Evolutionary conservation across 371 early-diverging fungal genomes (phyloP).

Genomic region (Actinomucor elegans): DNA sequence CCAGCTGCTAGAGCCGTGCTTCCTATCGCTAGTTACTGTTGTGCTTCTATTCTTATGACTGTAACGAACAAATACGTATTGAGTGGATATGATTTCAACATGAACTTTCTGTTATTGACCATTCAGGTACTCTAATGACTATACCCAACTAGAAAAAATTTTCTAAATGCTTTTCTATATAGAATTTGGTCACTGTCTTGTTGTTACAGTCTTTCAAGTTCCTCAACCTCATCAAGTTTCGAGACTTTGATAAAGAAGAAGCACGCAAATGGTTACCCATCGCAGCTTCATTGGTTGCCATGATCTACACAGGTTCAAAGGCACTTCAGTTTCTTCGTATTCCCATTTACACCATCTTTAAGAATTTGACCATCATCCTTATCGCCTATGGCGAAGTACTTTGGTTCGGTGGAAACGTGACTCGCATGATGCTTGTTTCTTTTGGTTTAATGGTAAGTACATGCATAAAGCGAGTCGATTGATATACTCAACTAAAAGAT

Average conservation of each 20-base stretch:
- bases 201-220: constrained; percentile 55
- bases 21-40: constrained; percentile 86
- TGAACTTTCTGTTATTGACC: constrained; percentile 90
- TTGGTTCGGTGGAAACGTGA: constrained; percentile 81
- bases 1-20: constrained; percentile 49
- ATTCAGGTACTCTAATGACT: constrained; percentile 67
- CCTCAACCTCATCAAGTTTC: constrained; percentile 66
- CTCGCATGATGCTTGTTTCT: constrained; percentile 76
- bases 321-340: constrained; percentile 89
- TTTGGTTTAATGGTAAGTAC: constrained; percentile 89
- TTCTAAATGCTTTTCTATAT: background rate
- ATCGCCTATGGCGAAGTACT: constrained; percentile 94
- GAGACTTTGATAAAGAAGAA: constrained; percentile 66
- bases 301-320: constrained; percentile 98
- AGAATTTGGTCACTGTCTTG: constrained; percentile 44
- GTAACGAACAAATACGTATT: constrained; percentile 93
- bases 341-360: constrained; percentile 97
- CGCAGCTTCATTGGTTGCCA: constrained; percentile 83
- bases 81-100: constrained; percentile 77
- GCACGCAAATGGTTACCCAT: constrained; percentile 88
- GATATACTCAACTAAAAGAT: background rate
- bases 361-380: constrained; percentile 97
- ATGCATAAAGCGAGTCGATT: too few species aligned
- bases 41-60: constrained; percentile 90
- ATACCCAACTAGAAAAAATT: background rate